phyloP scores from a whole-genome alignment of 176 grass and related monocot genomes.

The Guadua angustifolia region DNA sequence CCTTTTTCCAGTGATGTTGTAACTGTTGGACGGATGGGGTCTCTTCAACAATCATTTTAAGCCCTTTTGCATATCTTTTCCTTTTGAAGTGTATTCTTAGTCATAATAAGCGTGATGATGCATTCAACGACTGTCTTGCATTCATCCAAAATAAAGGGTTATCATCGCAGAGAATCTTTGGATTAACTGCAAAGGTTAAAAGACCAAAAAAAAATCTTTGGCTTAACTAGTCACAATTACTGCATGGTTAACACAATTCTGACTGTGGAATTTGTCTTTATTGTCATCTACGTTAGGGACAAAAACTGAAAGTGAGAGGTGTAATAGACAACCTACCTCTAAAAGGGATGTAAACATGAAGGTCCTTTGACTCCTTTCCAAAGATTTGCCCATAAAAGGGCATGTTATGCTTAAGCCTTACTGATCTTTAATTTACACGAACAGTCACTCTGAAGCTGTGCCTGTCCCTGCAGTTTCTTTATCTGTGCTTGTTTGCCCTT shows the following conservation, averaged over 20 bases:
- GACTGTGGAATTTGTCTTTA: not conserved
- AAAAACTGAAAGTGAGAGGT: conserved; percentile 1
- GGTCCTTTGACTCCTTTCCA: too few species aligned
- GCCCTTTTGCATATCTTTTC: not conserved
- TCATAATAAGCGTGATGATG: not conserved
- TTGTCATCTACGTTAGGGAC: conserved; percentile 3
- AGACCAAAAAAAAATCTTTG: not conserved
- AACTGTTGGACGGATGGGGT: not conserved
- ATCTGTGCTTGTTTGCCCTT: conserved; percentile 10
- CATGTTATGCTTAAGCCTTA: not conserved
- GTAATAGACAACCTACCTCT: conserved; percentile 24
- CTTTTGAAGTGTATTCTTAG: not conserved
- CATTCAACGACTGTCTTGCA: not conserved
- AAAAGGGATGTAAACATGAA: too few species aligned
- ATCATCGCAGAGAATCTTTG: not conserved
- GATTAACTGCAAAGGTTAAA: not conserved
- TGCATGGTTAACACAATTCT: not conserved
- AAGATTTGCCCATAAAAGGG: conserved; percentile 23
- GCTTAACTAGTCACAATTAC: not conserved
- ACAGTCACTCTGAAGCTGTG: not conserved
- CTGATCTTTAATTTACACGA: not conserved
- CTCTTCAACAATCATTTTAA: not conserved
- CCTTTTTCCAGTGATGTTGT: not conserved
- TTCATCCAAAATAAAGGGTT: not conserved
- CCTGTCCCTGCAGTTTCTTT: not conserved